phyloP scores from a whole-genome alignment of 1,139 yeast species.

The Yamadazyma blattariae region DNA sequence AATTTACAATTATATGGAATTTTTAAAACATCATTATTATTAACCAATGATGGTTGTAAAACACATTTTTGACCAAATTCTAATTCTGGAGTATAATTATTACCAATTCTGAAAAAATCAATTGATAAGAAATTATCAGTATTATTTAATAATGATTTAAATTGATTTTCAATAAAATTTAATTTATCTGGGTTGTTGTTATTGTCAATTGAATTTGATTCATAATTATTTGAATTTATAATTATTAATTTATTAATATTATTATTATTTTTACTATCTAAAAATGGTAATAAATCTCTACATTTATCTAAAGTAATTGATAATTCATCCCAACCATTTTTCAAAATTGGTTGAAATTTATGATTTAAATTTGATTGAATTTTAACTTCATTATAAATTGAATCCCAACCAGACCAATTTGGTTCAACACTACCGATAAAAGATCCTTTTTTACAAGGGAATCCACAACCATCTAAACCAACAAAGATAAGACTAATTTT shows the following conservation, averaged over 20 bases:
- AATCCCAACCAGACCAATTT: conserved; percentile 60
- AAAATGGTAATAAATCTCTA: conserved; percentile 28
- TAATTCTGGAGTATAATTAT: conserved; percentile 16
- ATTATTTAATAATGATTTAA: conserved; percentile 11
- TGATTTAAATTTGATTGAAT: conserved; percentile 25
- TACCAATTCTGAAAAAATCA: conserved; percentile 25
- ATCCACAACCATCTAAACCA: conserved; percentile 44
- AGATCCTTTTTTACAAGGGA: conserved; percentile 38
- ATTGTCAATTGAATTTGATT: neutral
- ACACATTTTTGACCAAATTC: conserved; percentile 16
- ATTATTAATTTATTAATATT: conserved; percentile 28
- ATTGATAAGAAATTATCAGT: conserved; percentile 20
- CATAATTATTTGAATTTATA: conserved; percentile 20
- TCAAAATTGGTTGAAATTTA: conserved; percentile 16
- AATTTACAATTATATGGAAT: conserved; percentile 20
- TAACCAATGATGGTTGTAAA: conserved; percentile 14
- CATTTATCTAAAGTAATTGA: conserved; percentile 27
- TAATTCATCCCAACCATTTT: conserved; percentile 23
- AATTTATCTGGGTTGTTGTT: neutral
- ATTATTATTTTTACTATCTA: conserved; percentile 17
- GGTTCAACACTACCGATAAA: conserved; percentile 53
- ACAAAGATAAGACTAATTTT: conserved; percentile 52
- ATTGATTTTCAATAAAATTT: conserved; percentile 9
- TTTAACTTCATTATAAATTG: conserved; percentile 39
- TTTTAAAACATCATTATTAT: conserved; percentile 13